Evolutionary conservation across 2,329 filamentous ascomycete genomes (phyloP).

Genomic region (Cadophora sp.): DNA sequence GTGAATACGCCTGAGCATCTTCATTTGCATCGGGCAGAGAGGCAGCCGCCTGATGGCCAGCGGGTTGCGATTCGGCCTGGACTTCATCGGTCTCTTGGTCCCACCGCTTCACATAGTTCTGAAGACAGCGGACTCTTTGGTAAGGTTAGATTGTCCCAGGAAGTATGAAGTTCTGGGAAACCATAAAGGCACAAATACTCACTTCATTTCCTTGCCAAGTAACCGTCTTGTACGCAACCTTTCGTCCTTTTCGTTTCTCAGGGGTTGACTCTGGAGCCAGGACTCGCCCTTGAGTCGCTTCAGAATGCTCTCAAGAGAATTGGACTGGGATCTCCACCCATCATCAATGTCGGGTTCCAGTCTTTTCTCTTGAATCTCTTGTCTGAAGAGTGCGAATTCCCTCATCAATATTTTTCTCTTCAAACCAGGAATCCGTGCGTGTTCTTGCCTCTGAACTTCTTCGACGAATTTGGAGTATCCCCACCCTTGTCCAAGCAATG

Average conservation of each 20-base stretch:
- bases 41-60: not conserved
- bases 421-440: constrained; percentile 5
- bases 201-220: not conserved
- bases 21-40: not conserved
- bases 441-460: not conserved
- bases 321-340: not conserved
- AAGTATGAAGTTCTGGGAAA: not conserved
- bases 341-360: not conserved
- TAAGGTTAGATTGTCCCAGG: not conserved
- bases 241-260: not conserved
- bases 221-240: not conserved
- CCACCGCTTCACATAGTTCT: not conserved
- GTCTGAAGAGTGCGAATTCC: not conserved
- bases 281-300: not conserved
- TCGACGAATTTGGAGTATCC: not conserved
- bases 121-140: not conserved
- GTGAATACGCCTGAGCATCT: too few species aligned
- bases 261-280: not conserved
- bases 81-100: not conserved
- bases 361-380: not conserved
- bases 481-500: not conserved
- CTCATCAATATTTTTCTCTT: not conserved
- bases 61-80: not conserved
- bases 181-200: not conserved
- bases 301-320: not conserved